These are phyloP conservation scores for Diaporthe capsici DNA, from an alignment of 2,329 filamentous ascomycete genomes.

Conservation along the genomic window DNA sequence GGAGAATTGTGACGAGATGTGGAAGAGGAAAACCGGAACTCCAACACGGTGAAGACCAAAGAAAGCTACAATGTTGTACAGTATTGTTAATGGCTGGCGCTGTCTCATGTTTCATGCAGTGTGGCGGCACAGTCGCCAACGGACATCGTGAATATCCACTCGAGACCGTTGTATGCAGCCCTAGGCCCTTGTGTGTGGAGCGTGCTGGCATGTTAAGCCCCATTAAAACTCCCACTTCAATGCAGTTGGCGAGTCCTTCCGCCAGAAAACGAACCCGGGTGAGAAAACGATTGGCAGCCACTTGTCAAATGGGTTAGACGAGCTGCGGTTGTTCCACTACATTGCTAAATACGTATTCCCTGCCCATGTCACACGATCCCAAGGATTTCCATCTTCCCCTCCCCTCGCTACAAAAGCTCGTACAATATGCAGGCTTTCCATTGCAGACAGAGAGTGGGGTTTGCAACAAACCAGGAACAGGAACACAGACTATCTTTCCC, in stretches of 20 bases:
- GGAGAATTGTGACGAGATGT: no score
- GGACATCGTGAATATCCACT: background rate
- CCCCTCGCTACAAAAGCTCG: background rate
- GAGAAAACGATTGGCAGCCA: background rate
- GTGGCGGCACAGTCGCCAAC: slow-evolving; percentile 30
- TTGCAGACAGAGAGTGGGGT: background rate
- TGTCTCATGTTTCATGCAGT: background rate
- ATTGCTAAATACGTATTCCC: background rate
- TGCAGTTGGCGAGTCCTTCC: slow-evolving; percentile 23
- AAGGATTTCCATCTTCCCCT: background rate
- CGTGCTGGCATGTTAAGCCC: background rate
- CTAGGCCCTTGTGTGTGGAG: slow-evolving; percentile 3
- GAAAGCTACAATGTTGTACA: background rate
- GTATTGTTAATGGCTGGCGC: slow-evolving; percentile 1
- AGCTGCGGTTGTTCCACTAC: background rate
- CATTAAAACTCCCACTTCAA: background rate
- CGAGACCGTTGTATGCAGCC: background rate
- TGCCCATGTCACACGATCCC: background rate
- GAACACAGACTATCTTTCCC: background rate
- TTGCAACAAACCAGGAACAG: background rate
- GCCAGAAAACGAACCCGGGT: background rate
- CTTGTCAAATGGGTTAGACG: background rate
- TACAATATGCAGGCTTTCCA: background rate
- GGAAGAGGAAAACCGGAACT: background rate
- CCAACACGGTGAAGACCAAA: background rate